phyloP scores from a whole-genome alignment of 441 rosid genomes.

The Macaranga tanarius region DNA sequence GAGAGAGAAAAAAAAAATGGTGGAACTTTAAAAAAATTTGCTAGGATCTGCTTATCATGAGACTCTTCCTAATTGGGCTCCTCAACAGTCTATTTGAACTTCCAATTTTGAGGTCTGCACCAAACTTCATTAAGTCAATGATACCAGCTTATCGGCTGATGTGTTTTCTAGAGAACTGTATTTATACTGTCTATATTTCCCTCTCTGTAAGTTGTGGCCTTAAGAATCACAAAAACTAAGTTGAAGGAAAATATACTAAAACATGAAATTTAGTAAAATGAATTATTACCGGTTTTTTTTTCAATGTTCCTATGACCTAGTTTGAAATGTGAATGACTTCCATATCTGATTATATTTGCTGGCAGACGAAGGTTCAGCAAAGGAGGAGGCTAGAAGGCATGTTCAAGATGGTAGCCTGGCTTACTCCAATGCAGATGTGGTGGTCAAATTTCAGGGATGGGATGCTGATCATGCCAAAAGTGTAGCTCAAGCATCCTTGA shows the following conservation, averaged over 20 bases:
- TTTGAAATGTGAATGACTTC: neutral
- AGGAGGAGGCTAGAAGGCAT: conserved; percentile 67
- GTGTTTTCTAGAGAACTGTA: neutral
- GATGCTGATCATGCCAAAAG: conserved; percentile 67
- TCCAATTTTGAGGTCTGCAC: neutral
- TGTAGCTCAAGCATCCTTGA: conserved; percentile 78
- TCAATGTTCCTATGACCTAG: neutral
- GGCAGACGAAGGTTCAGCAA: conserved; percentile 73
- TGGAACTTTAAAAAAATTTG: neutral
- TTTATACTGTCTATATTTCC: neutral
- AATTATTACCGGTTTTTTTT: neutral
- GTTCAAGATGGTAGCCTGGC: conserved; percentile 52
- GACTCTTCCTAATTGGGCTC: neutral
- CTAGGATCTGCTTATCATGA: neutral
- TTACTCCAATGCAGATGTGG: conserved; percentile 84
- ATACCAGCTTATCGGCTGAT: neutral
- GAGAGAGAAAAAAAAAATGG: too few relatives aligned
- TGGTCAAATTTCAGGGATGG: conserved; percentile 90
- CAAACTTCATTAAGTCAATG: neutral
- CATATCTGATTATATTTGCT: conserved; percentile 4
- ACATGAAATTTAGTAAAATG: neutral
- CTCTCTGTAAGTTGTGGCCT: neutral
- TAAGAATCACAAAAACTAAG: neutral
- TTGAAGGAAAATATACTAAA: too few relatives aligned
- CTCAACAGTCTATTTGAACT: neutral